Evolutionary conservation across 2,329 filamentous ascomycete genomes (phyloP), one percentile per base, ranked within the genome.

Genomic region (Colletotrichum lini): DNA sequence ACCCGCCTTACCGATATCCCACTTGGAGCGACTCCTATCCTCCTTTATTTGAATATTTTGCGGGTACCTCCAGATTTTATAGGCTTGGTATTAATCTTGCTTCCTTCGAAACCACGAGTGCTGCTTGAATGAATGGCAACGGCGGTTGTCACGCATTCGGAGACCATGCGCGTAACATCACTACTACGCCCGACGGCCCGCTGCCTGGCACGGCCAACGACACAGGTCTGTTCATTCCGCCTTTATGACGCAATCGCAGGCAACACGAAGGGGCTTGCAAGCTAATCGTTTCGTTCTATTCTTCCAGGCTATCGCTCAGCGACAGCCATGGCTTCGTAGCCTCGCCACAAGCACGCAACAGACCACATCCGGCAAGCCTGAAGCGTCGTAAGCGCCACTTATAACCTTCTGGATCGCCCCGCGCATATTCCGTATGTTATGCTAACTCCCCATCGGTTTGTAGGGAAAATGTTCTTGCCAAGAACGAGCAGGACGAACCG

Each of bases 401-500:
- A 16, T 18, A 18, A 15, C 3, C 26, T 21, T 23, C 21, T 50
- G 21, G 5, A 3, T 9, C 13, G 21, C 21, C 12, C 26, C 13
- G 44, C 21, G 13, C 18, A 18, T 35, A n/a, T 16, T 49, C 12
- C 16, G 3, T 12, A 23, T n/a, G 18, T 8, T 50, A 15, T n/a
- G 15, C 16, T 49, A 52, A 47, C 10, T 13, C 23, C 2, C 9
- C 9, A 4, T 23, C 23, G 18, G n/a, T 21, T 40, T 10, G 3
- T 15, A 49, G 54, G 9, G 16, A 6, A 5, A 12, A 53, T 30
- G 15, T 54, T 18, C 23, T 56, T 40, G 50, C 45, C 21, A 57
- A 35, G 21, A 44, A 12, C 16, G 49, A 67, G 16, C 40, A 62
- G 13, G 62, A 65, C 66, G 40, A 52, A 30, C 72, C 81, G 10